Conservation (phyloP, 768 basidiomycete species). For the Mycena indigotica region DNA sequence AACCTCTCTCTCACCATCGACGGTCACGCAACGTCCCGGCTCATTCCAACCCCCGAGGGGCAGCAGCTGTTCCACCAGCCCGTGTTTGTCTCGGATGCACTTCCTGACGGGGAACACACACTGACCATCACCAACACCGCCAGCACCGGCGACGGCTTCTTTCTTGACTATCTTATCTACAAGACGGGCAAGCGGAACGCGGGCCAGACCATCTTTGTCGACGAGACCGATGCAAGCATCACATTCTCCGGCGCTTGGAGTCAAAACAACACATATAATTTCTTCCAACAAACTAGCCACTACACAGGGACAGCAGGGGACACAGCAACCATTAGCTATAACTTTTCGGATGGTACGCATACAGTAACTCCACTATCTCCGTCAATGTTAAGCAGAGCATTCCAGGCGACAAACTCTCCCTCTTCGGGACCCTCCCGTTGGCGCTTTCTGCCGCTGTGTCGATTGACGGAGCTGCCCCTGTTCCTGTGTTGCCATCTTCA, state of each 20-base stretch:
- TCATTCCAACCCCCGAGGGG: neutral
- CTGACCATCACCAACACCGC: neutral
- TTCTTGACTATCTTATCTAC: neutral
- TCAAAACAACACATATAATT: neutral
- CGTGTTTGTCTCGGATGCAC: neutral
- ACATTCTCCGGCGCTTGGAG: neutral
- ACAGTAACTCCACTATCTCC: too few species aligned
- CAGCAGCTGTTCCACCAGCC: neutral
- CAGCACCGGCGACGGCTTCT: neutral
- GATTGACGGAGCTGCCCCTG: neutral
- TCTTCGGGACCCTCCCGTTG: neutral
- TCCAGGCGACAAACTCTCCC: neutral
- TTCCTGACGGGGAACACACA: neutral
- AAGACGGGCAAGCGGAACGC: neutral
- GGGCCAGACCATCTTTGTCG: neutral
- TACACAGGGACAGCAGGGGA: neutral
- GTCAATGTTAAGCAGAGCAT: too few species aligned
- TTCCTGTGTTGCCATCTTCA: neutral
- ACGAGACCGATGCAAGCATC: neutral
- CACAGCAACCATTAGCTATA: too few species aligned
- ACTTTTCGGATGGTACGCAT: too few species aligned
- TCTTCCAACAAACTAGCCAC: neutral
- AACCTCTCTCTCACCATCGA: neutral
- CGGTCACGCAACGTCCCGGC: neutral
- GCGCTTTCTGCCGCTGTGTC: neutral